Conservation (phyloP, 1,139 yeast species). For the Suhomyces wounanorum region DNA sequence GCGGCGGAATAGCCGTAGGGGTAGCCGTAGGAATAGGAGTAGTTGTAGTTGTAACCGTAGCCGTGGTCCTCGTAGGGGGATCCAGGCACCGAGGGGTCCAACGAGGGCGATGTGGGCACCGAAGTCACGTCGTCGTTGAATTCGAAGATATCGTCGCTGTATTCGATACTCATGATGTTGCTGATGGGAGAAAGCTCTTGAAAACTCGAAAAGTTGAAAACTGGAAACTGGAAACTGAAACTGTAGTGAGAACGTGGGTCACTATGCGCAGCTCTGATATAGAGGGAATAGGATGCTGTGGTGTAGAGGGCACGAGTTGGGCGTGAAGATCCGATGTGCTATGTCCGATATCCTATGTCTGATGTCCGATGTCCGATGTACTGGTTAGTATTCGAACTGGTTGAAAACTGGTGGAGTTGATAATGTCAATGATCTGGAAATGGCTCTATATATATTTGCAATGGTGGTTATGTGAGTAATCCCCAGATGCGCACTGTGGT, state of each 20-base stretch:
- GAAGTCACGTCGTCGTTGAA: conserved; percentile 18
- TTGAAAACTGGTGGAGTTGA: background rate
- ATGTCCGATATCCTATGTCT: no score
- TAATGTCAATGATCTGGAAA: background rate
- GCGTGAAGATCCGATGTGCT: no score
- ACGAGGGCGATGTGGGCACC: conserved; percentile 18
- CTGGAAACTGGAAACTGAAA: no score
- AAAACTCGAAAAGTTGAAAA: no score
- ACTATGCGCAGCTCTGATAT: background rate
- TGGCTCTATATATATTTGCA: conserved; percentile 9
- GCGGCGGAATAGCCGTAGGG: background rate
- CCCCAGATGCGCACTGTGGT: conserved; percentile 11
- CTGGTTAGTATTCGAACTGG: background rate
- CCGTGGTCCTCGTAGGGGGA: conserved; percentile 12
- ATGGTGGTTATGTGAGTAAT: conserved; percentile 15
- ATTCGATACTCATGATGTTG: conserved; percentile 7
- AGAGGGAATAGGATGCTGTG: no score
- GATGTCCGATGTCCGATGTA: background rate
- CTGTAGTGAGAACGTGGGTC: background rate
- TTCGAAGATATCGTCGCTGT: conserved; percentile 21
- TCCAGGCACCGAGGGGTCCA: conserved; percentile 13
- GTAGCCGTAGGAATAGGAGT: conserved; percentile 12
- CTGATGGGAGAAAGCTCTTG: no score
- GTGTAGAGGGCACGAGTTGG: no score
- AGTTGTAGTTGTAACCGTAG: conserved; percentile 13